Conservation (phyloP, 352 stramenopile species). For the Phytopythium chamaehyphon region DNA sequence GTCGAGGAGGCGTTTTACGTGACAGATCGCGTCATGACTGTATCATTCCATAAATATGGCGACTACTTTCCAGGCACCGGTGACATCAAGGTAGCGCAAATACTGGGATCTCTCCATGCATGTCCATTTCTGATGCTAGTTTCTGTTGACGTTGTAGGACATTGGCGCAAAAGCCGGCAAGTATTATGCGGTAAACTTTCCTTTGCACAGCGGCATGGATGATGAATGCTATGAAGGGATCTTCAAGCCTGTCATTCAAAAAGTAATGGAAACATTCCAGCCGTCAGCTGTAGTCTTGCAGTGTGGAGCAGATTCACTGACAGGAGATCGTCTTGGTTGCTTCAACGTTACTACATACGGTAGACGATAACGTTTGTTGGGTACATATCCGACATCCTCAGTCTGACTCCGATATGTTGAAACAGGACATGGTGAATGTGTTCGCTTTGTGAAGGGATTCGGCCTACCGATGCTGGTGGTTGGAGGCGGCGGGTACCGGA, state of each 20-base stretch:
- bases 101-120: too few relatives aligned
- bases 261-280: constrained; percentile 89
- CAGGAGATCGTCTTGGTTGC: constrained; percentile 95
- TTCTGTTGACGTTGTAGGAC: constrained; percentile 62
- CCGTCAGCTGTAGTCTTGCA: constrained; percentile 95
- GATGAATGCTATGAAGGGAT: constrained; percentile 94
- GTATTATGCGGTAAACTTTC: constrained; percentile 97
- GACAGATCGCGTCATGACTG: constrained; percentile 98
- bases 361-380: constrained; percentile 2
- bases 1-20: constrained; percentile 97
- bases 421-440: constrained; percentile 69
- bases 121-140: too few relatives aligned
- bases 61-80: constrained; percentile 99
- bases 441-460: constrained; percentile 87
- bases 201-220: constrained; percentile 94
- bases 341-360: constrained; percentile 96
- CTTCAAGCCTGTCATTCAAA: constrained; percentile 97
- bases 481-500: constrained; percentile 82
- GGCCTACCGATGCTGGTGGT: constrained; percentile 79
- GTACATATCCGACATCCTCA: too few relatives aligned
- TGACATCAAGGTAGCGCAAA: constrained; percentile 57
- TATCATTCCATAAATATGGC: constrained; percentile 99
- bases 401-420: background rate
- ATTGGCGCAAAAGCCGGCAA: constrained; percentile 93
- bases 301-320: constrained; percentile 97